These are phyloP conservation scores for Scleroderma bovista DNA, from an alignment of 768 basidiomycete species.

Conservation along the genomic window DNA sequence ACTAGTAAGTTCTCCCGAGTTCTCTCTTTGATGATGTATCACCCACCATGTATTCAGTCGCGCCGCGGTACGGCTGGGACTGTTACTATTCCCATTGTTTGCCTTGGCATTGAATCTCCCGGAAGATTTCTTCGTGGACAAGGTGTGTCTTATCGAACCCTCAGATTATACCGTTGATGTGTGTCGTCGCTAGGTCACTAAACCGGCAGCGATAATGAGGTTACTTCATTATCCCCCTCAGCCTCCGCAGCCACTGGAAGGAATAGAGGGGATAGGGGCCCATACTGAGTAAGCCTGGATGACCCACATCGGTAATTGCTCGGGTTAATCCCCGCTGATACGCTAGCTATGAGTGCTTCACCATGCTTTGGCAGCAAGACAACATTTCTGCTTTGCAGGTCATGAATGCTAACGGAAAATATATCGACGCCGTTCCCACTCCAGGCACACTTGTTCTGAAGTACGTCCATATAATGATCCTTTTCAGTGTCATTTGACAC, in stretches of 20 bases:
- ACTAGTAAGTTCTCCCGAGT: conserved; percentile 46
- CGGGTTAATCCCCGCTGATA: background rate
- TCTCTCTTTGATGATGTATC: background rate
- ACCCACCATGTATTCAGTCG: conserved; percentile 36
- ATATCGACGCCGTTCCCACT: conserved; percentile 52
- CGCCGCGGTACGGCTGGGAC: conserved; percentile 53
- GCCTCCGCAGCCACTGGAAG: conserved; percentile 35
- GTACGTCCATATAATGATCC: conserved; percentile 22
- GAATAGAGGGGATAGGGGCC: conserved; percentile 73
- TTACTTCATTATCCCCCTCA: conserved; percentile 86
- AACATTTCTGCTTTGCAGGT: conserved; percentile 49
- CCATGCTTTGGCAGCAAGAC: conserved; percentile 74
- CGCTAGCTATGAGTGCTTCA: conserved; percentile 83
- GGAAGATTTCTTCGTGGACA: conserved; percentile 77
- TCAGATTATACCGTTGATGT: background rate
- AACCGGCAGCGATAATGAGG: conserved; percentile 81
- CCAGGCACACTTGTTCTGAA: conserved; percentile 59
- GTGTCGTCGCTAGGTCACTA: conserved; percentile 47
- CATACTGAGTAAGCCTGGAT: conserved; percentile 65
- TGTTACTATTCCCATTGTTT: conserved; percentile 73
- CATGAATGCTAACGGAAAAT: conserved; percentile 43
- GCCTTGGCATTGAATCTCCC: conserved; percentile 75
- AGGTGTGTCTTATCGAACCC: conserved; percentile 39
- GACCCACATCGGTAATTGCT: background rate
- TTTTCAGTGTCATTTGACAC: conserved; percentile 2